These are phyloP conservation scores for Rhynchosporium secalis DNA, from an alignment of 2,329 filamentous ascomycete species.

Conservation along the genomic window DNA sequence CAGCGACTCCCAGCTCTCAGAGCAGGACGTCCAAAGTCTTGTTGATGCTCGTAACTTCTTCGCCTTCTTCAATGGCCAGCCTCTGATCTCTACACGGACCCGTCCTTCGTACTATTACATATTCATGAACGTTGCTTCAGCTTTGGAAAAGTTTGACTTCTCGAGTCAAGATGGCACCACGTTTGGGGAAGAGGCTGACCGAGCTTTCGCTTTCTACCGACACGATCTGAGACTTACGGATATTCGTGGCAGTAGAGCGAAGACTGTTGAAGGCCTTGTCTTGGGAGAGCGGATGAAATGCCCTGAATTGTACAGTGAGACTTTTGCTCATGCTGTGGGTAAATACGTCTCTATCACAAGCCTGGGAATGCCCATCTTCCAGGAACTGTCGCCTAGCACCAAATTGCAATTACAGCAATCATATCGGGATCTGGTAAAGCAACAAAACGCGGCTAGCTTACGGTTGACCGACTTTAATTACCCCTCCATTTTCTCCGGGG, in stretches of 20 bases:
- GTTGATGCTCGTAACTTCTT: constrained; percentile 65
- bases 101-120: constrained; percentile 55
- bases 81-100: constrained; percentile 57
- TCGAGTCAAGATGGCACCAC: constrained; percentile 55
- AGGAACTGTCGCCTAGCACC: constrained; percentile 68
- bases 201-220: constrained; percentile 73
- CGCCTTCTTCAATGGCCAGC: constrained; percentile 63
- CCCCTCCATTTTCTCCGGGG: constrained; percentile 82
- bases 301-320: constrained; percentile 81
- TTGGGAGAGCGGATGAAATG: constrained; percentile 85
- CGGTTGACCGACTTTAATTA: constrained; percentile 90
- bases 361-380: constrained; percentile 67
- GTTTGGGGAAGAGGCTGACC: constrained; percentile 59
- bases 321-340: constrained; percentile 86
- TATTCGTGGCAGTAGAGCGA: constrained; percentile 78
- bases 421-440: constrained; percentile 73
- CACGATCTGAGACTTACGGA: constrained; percentile 77
- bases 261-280: constrained; percentile 86
- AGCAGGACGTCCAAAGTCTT: constrained; percentile 54
- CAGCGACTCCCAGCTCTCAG: constrained; percentile 38
- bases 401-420: constrained; percentile 80
- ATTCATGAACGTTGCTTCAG: constrained; percentile 53
- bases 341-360: constrained; percentile 74
- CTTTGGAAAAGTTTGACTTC: constrained; percentile 60
- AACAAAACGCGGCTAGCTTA: constrained; percentile 67